Conservation (phyloP, 257 asterid species). For the Salvia miltiorrhiza region DNA sequence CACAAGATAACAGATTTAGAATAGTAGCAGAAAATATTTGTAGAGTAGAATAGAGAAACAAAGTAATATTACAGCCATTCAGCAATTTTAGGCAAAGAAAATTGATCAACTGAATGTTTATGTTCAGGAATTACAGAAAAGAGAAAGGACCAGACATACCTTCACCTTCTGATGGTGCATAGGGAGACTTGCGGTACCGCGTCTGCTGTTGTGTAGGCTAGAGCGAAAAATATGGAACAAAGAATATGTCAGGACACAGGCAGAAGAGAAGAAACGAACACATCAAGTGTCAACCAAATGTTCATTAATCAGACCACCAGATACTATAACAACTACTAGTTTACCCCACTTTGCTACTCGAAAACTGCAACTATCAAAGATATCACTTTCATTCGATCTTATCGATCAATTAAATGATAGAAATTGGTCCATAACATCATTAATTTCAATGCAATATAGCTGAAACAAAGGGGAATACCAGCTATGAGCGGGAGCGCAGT, state of each 20-base stretch:
- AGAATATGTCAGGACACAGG: constrained; percentile 17
- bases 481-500: neutral
- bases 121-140: neutral
- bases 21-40: no score
- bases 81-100: neutral
- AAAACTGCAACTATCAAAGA: neutral
- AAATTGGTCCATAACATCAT: neutral
- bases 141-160: constrained; percentile 37
- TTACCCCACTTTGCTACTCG: neutral
- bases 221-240: constrained; percentile 19
- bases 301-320: neutral
- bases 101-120: neutral
- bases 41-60: neutral
- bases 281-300: neutral
- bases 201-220: constrained; percentile 97
- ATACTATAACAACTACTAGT: neutral
- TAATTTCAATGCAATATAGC: neutral
- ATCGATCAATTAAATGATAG: neutral
- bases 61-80: neutral
- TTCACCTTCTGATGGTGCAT: constrained; percentile 90
- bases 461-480: neutral
- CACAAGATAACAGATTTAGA: constrained; percentile 1
- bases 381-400: neutral
- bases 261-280: neutral
- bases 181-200: constrained; percentile 84